Evolutionary conservation across 176 grass and related monocot genomes (phyloP).

Genomic region (Ensete glaucum): DNA sequence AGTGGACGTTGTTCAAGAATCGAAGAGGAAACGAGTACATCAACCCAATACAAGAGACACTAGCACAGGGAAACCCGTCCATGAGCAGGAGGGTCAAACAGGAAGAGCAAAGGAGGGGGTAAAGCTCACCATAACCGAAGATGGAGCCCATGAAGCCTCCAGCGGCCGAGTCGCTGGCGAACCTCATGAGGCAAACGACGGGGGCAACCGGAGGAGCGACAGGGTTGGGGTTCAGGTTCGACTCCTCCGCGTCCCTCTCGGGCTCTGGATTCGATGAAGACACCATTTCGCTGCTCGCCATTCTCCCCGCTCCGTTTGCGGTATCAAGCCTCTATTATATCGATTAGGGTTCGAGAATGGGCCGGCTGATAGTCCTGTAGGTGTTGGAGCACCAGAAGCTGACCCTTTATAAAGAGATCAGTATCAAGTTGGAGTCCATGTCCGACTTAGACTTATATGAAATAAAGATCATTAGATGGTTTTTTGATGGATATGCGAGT

Average conservation of each 20-base stretch:
- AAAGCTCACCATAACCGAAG: slow-evolving; percentile 61
- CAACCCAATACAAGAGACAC: not conserved
- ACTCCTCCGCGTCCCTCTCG: not conserved
- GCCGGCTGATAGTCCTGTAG: too few relatives aligned
- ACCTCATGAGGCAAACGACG: slow-evolving; percentile 55
- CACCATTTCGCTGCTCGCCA: not conserved
- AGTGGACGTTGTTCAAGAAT: too few relatives aligned
- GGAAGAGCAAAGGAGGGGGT: not conserved
- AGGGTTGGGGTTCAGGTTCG: not conserved
- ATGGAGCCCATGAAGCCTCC: slow-evolving; percentile 71
- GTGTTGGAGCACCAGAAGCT: too few relatives aligned
- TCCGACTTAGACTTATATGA: too few relatives aligned
- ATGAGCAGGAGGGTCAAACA: not conserved
- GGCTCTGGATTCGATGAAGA: not conserved
- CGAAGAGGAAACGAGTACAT: too few relatives aligned
- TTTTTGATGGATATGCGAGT: too few relatives aligned
- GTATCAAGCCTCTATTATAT: too few relatives aligned
- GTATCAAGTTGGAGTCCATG: too few relatives aligned
- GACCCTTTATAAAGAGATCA: too few relatives aligned
- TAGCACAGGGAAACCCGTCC: not conserved
- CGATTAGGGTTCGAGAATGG: too few relatives aligned
- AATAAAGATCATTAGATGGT: too few relatives aligned
- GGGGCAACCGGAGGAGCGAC: slow-evolving; percentile 14
- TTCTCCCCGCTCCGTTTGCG: too few relatives aligned
- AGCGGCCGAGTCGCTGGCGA: slow-evolving; percentile 62